Evolutionary conservation across 1,139 yeast species (phyloP).

Genomic region (Candida neerlandica): DNA sequence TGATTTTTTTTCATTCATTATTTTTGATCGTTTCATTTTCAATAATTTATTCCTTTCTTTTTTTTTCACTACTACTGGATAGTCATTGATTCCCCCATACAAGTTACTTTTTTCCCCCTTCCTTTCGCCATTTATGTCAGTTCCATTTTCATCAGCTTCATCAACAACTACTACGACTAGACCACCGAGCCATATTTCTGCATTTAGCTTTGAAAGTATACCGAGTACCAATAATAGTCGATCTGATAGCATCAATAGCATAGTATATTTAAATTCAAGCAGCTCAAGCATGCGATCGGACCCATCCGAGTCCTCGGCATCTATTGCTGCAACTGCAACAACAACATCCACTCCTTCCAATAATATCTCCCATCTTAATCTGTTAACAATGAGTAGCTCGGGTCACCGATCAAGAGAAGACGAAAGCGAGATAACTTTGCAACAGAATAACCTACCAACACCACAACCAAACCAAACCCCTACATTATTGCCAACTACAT

Average conservation of each 20-base stretch:
- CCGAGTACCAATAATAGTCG: conserved; percentile 1
- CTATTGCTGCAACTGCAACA: conserved; percentile 3
- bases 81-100: neutral
- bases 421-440: neutral
- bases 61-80: neutral
- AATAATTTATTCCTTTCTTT: neutral
- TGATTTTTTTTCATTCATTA: neutral
- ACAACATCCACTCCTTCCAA: neutral
- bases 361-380: neutral
- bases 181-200: neutral
- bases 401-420: neutral
- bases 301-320: neutral
- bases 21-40: neutral
- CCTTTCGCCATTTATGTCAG: conserved; percentile 3
- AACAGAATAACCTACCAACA: no score
- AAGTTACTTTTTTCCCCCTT: neutral
- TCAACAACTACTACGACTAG: neutral
- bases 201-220: conserved; percentile 6
- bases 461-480: conserved; percentile 2
- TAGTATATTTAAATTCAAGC: conserved; percentile 3
- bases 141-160: conserved; percentile 2
- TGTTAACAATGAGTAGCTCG: neutral
- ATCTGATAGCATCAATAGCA: conserved; percentile 3
- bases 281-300: conserved; percentile 7
- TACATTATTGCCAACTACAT: conserved; percentile 1